Evolutionary conservation across 2,329 filamentous ascomycete species (phyloP).

Genomic region (Volutella citrinella): DNA sequence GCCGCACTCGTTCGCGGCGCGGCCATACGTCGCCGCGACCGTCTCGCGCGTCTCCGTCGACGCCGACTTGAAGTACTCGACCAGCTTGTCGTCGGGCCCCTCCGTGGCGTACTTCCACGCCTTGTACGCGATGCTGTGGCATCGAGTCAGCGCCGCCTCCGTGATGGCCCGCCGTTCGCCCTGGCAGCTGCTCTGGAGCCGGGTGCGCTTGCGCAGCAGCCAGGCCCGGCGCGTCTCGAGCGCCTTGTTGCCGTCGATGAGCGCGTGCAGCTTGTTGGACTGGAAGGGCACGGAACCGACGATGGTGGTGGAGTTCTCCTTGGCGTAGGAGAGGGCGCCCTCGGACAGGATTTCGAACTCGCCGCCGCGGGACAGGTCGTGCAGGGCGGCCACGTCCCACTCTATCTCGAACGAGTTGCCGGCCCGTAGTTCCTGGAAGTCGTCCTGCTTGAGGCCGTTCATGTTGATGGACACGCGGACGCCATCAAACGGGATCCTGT

Average conservation of each 20-base stretch:
- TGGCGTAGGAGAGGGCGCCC: conserved; percentile 53
- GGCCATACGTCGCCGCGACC: conserved; percentile 45
- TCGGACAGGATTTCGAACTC: conserved; percentile 49
- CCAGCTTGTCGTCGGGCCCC: conserved; percentile 42
- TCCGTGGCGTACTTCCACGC: conserved; percentile 37
- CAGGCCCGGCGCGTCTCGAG: conserved; percentile 41
- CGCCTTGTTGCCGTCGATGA: conserved; percentile 53
- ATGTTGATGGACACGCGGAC: conserved; percentile 46
- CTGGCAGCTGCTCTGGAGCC: conserved; percentile 45
- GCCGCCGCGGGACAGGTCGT: conserved; percentile 46
- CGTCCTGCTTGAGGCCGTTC: conserved; percentile 37
- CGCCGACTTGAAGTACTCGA: conserved; percentile 58
- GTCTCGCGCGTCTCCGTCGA: conserved; percentile 35
- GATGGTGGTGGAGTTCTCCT: conserved; percentile 46
- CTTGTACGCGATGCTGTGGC: conserved; percentile 25
- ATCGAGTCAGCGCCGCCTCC: background rate
- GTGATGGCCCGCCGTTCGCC: background rate
- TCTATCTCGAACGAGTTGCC: conserved; percentile 45
- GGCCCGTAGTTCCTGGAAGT: conserved; percentile 43
- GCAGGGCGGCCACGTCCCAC: conserved; percentile 51
- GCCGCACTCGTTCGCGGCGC: conserved; percentile 48
- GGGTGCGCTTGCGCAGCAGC: conserved; percentile 48
- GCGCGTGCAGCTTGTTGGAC: conserved; percentile 54
- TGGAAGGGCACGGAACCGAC: conserved; percentile 48
- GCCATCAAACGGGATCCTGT: conserved; percentile 43